Evolutionary conservation across 345 rosid genomes (phyloP).

Genomic region (Hypericum androsaemum): DNA sequence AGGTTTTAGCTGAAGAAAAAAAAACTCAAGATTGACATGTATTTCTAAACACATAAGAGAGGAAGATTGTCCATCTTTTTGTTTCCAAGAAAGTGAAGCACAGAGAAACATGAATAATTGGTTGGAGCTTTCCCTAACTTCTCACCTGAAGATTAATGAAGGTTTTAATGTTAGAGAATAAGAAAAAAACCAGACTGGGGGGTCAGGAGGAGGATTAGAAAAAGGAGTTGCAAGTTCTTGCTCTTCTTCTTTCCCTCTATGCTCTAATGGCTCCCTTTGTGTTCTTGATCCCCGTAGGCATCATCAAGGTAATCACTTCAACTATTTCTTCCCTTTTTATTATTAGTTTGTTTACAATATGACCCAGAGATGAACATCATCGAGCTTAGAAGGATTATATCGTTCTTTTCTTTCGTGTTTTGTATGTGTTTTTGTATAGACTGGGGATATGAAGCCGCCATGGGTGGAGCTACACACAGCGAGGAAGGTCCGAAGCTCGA

Average conservation of each 20-base stretch:
- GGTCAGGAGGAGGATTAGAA: slow-evolving; percentile 13
- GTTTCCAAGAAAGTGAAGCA: neutral
- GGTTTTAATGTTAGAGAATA: slow-evolving; percentile 10
- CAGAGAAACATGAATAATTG: slow-evolving; percentile 49
- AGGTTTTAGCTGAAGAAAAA: slow-evolving; percentile 28
- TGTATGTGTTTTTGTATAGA: slow-evolving; percentile 14
- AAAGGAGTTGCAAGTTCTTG: slow-evolving; percentile 8
- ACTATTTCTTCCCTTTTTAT: neutral
- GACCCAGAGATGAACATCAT: neutral
- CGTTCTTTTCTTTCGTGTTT: neutral
- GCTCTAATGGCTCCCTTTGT: slow-evolving; percentile 56
- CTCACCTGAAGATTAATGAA: slow-evolving; percentile 44
- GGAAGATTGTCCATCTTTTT: neutral
- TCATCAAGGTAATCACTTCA: slow-evolving; percentile 13
- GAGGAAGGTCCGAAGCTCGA: slow-evolving; percentile 61
- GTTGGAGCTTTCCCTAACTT: slow-evolving; percentile 61
- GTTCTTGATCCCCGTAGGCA: slow-evolving; percentile 35
- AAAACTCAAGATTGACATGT: neutral
- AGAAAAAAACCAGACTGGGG: neutral
- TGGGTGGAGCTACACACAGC: slow-evolving; percentile 10
- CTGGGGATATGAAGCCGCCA: slow-evolving; percentile 42
- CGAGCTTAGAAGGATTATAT: neutral
- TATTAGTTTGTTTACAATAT: too few species aligned
- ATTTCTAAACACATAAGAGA: slow-evolving; percentile 2
- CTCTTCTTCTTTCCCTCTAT: slow-evolving; percentile 24